phyloP scores from a whole-genome alignment of 371 early-diverging fungal genomes.

The Dinochytrium kinnereticum region DNA sequence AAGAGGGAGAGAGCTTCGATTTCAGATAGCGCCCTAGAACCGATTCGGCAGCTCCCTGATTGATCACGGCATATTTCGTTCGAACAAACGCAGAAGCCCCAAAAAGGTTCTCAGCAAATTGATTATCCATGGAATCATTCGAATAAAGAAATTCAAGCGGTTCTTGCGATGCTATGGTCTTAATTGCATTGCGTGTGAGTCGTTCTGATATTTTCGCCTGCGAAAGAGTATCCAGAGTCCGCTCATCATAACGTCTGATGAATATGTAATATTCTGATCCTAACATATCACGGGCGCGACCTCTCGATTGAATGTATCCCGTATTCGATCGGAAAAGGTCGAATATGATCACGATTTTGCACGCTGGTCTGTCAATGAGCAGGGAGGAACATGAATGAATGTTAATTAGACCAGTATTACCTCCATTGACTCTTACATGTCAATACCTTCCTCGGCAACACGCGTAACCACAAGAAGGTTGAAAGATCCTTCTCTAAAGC shows the following conservation, averaged over 20 bases:
- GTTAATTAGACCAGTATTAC: slow-evolving; percentile 20
- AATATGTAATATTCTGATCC: slow-evolving; percentile 80
- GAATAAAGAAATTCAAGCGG: slow-evolving; percentile 17
- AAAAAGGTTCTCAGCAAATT: not conserved
- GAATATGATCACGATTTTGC: slow-evolving; percentile 60
- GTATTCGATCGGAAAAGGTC: slow-evolving; percentile 78
- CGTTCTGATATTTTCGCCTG: slow-evolving; percentile 47
- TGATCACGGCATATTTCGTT: slow-evolving; percentile 28
- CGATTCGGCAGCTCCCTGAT: slow-evolving; percentile 21
- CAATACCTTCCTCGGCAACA: slow-evolving; percentile 96
- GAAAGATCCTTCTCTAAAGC: slow-evolving; percentile 70
- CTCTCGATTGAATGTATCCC: slow-evolving; percentile 90
- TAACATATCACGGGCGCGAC: slow-evolving; percentile 84
- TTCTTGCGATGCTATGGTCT: slow-evolving; percentile 21
- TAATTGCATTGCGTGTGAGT: slow-evolving; percentile 36
- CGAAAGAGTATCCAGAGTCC: slow-evolving; percentile 19
- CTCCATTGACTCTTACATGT: slow-evolving; percentile 71
- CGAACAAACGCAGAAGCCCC: slow-evolving; percentile 21
- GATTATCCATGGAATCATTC: slow-evolving; percentile 25
- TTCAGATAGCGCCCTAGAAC: slow-evolving; percentile 17
- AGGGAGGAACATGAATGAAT: not conserved
- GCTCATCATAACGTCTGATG: slow-evolving; percentile 52
- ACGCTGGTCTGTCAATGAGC: slow-evolving; percentile 41
- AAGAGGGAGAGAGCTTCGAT: not conserved
- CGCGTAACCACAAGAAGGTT: slow-evolving; percentile 90